Base-by-base conservation (phyloP, 805 yeast species). In the Ogataea trehalophila region DNA sequence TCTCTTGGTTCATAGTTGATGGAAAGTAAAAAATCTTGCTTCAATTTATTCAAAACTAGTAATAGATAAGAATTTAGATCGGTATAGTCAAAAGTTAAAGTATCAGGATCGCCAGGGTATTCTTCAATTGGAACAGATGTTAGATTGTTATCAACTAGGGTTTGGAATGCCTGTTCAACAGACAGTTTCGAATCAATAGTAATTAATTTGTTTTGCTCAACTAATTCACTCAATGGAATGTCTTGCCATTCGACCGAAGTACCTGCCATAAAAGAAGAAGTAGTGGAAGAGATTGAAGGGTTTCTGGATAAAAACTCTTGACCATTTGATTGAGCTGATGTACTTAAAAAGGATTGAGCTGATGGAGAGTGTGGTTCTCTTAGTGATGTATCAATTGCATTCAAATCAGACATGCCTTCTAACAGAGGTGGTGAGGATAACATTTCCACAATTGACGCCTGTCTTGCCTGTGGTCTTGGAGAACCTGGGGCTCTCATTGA, bases 131-230 rank as follows among this genome's bases (percentile, higher is more conserved):
- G 98, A 47, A 94, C 71, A 15, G 95, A 85, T 2, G 97, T 92
- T 60, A 94, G 76, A 53, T 85, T 82, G 65, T 91, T 76, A 33
- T 75, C 69, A 31, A 78, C 75, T 59, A 92, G 73, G 4, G 84
- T 81, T 58, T 90, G 89, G 69, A 87, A 94, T 2, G 98, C 97
- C 47, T 81, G 76, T 65, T 92, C 97, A 20, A 92, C 95, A 3
- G 96, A 80, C 34, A 80, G 71, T 6, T 79, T 68, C 3, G 83
- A 80, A 51, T 78, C 77, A 53, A 90, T 82, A 38, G 81, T 74
- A 42, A 91, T 78, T 56, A 94, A 75, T 63, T 87, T 85, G 54
- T 85, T 90, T 39, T 77, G 73, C 66, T 88, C 95, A 37, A 90
- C 83, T 56, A 94, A 74, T 55, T 87, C 94, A 14, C 76, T 66